Conservation (phyloP, 2,329 filamentous ascomycete genomes). For the Phaeosphaeriaceae sp. region DNA sequence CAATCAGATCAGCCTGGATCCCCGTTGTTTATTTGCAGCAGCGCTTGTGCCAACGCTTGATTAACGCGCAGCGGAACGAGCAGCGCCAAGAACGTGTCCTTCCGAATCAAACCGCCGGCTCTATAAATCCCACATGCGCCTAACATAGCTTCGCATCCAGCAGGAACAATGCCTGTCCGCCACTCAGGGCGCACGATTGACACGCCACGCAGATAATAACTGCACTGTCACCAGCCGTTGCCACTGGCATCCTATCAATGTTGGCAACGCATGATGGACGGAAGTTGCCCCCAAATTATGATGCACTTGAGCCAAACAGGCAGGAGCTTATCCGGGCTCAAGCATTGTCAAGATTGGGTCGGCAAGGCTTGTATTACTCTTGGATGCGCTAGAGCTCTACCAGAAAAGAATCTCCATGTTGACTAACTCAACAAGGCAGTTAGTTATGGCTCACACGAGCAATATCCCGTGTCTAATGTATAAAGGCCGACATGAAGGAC, state of each 20-base stretch:
- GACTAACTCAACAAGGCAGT: constrained; percentile 5
- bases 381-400: constrained; percentile 2
- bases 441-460: not conserved
- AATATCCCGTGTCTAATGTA: not conserved
- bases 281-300: constrained; percentile 8
- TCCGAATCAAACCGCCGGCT: too few relatives aligned
- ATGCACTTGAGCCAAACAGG: constrained; percentile 10
- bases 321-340: constrained; percentile 16
- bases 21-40: too few relatives aligned
- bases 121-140: too few relatives aligned
- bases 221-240: too few relatives aligned
- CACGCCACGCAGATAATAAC: too few relatives aligned
- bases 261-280: not conserved
- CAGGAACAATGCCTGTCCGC: too few relatives aligned
- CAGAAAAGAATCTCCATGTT: constrained; percentile 1
- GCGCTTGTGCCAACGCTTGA: too few relatives aligned
- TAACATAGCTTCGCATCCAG: too few relatives aligned
- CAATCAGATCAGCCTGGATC: too few relatives aligned
- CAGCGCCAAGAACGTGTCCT: too few relatives aligned
- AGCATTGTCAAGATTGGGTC: constrained; percentile 15
- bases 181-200: too few relatives aligned
- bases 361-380: constrained; percentile 17
- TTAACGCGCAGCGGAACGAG: too few relatives aligned
- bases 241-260: not conserved
- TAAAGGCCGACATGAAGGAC: not conserved